A percentile compares a stretch with the other conserved stretches of the same genome.
phyloP scores from a whole-genome alignment of 2,329 filamentous ascomycete species.

The Colletotrichum sp. region DNA sequence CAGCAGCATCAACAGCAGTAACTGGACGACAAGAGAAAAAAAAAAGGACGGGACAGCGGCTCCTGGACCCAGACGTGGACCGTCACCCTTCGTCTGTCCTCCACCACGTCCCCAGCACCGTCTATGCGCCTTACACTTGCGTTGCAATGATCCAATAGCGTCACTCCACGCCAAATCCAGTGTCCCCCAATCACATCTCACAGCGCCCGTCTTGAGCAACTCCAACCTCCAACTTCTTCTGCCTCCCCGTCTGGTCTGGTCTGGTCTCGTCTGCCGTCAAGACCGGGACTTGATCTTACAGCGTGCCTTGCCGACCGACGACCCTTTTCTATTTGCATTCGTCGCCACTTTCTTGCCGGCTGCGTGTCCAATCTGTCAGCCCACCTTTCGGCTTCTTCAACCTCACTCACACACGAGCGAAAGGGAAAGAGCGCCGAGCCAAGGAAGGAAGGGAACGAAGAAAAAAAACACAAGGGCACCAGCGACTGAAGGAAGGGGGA shows the following conservation, averaged over 20 bases:
- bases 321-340: background rate
- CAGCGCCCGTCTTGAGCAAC: conserved; percentile 9
- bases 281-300: background rate
- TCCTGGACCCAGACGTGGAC: background rate
- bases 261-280: background rate
- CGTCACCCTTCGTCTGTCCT: conserved; percentile 1
- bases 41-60: background rate
- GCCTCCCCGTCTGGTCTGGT: background rate
- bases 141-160: conserved; percentile 32
- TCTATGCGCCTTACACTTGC: conserved; percentile 19
- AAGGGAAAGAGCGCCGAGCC: background rate
- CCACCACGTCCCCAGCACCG: conserved; percentile 9
- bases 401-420: background rate
- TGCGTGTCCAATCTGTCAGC: background rate
- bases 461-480: background rate
- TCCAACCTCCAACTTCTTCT: conserved; percentile 15
- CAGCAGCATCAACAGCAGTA: background rate
- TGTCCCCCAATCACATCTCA: conserved; percentile 20
- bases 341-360: background rate
- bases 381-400: background rate
- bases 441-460: background rate
- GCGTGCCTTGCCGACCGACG: background rate
- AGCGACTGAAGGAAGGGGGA: background rate
- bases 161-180: conserved; percentile 33
- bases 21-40: background rate